Percentiles rank a stretch among this genome's conserved stretches.
These are phyloP conservation scores for Rhizomucor miehei DNA, from an alignment of 371 early-diverging fungal species.

Conservation along the genomic window DNA sequence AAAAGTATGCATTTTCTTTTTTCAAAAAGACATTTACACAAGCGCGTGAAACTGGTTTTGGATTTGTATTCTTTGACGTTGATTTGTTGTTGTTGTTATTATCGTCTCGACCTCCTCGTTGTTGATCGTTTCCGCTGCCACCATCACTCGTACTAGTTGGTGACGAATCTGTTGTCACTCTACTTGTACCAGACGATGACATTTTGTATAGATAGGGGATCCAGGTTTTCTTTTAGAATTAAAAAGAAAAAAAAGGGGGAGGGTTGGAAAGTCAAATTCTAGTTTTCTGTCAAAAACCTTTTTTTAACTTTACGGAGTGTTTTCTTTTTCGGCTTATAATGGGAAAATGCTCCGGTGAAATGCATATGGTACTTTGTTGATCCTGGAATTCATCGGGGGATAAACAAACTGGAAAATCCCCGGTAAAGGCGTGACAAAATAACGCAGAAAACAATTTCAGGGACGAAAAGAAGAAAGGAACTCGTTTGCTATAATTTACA, in stretches of 20 bases:
- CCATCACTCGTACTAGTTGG: background rate
- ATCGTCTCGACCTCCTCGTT: background rate
- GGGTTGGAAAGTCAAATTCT: background rate
- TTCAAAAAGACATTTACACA: conserved; percentile 1
- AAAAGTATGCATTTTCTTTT: background rate
- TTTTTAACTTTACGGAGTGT: background rate
- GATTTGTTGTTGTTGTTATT: background rate
- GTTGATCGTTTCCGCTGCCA: background rate
- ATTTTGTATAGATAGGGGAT: too few species aligned
- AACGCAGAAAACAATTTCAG: too few species aligned
- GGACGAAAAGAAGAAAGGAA: too few species aligned
- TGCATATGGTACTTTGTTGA: too few species aligned
- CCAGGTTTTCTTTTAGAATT: too few species aligned
- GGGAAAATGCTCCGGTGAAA: too few species aligned
- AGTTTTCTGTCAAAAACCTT: background rate
- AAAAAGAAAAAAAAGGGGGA: background rate
- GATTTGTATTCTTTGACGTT: background rate
- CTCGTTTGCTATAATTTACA: too few species aligned
- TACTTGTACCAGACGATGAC: background rate
- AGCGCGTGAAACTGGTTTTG: conserved; percentile 1
- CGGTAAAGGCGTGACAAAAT: too few species aligned
- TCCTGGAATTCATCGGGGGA: too few species aligned
- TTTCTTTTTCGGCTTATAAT: background rate
- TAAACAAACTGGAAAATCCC: too few species aligned
- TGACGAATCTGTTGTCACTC: background rate